Conservation (phyloP, 345 rosid species). For the Durio zibethinus region DNA sequence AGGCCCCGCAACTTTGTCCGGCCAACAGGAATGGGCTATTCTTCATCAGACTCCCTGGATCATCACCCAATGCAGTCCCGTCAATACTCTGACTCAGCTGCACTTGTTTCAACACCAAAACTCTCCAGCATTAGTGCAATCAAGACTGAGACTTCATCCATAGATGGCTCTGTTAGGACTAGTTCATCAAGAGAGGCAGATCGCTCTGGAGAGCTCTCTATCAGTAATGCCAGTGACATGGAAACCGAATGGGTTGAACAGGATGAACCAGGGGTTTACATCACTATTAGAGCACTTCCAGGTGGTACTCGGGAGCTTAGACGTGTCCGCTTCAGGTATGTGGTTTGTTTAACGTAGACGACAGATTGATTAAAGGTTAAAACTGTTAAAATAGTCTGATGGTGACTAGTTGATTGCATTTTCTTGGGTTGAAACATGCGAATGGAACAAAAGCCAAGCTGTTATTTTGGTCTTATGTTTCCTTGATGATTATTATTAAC, state of each 20-base stretch:
- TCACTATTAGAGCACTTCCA: conserved; percentile 73
- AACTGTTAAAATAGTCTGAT: background rate
- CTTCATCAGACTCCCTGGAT: conserved; percentile 64
- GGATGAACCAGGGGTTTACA: conserved; percentile 93
- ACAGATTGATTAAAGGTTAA: background rate
- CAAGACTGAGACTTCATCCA: conserved; percentile 72
- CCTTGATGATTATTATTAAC: background rate
- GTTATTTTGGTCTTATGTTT: background rate
- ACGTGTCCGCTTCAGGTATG: conserved; percentile 93
- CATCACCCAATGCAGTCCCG: conserved; percentile 49
- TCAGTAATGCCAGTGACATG: conserved; percentile 86
- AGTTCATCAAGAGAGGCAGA: conserved; percentile 76
- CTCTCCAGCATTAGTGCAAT: conserved; percentile 65
- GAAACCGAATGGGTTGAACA: conserved; percentile 97
- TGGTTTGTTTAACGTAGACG: background rate
- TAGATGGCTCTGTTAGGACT: conserved; percentile 66
- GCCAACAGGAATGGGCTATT: conserved; percentile 48
- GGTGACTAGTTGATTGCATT: background rate
- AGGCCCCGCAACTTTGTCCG: conserved; percentile 39
- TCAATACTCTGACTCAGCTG: conserved; percentile 42
- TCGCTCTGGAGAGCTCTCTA: conserved; percentile 70
- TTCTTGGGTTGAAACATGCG: background rate
- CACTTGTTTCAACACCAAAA: conserved; percentile 64
- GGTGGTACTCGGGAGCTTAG: conserved; percentile 86
- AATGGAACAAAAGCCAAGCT: background rate